phyloP scores from a whole-genome alignment of 495 filamentous ascomycete species.

The Letharia lupina region DNA sequence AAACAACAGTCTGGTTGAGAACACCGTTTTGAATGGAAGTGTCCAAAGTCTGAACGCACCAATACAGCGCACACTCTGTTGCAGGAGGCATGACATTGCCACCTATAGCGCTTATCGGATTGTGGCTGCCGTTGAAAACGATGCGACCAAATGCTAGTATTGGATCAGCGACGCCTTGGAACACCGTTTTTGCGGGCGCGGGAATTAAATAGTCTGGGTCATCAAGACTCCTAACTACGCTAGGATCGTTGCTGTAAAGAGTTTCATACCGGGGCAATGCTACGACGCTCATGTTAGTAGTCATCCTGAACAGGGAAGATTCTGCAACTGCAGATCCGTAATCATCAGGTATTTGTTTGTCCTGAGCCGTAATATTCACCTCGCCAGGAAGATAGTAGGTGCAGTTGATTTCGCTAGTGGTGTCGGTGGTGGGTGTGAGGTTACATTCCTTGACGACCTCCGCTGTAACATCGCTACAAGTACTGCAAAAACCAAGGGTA shows the following conservation, averaged over 20 bases:
- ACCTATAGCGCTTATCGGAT: neutral
- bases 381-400: neutral
- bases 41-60: neutral
- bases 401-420: neutral
- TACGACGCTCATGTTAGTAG: neutral
- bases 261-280: neutral
- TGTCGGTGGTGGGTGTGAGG: neutral
- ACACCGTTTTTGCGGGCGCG: neutral
- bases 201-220: neutral
- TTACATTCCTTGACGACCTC: neutral
- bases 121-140: neutral
- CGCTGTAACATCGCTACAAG: neutral
- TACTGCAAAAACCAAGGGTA: conserved; percentile 4
- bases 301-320: neutral
- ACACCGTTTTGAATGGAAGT: neutral
- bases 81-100: neutral
- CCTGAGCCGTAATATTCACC: neutral
- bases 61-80: neutral
- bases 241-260: neutral
- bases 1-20: neutral
- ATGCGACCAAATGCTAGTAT: neutral
- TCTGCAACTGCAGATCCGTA: neutral
- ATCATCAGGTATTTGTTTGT: neutral
- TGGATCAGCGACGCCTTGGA: neutral
- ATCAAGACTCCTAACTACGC: neutral